Base-by-base conservation (phyloP, 1,284 basidiomycete species). In the Papiliotrema flavescens region DNA sequence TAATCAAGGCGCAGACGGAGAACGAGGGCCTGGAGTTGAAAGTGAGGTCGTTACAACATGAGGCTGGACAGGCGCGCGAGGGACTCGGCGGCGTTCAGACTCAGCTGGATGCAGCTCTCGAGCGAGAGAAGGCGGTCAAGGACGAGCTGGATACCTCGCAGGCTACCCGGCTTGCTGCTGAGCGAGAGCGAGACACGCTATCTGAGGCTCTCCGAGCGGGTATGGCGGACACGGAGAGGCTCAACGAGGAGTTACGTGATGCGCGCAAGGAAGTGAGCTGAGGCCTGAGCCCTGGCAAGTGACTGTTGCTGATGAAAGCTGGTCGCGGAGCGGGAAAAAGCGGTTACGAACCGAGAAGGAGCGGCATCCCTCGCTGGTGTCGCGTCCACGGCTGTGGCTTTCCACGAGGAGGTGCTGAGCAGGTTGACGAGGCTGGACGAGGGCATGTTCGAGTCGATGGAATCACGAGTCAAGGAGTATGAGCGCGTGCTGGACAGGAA, bases 341-440 rank as follows among this genome's bases (percentile, higher is more conserved):
- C 24, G 3, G 28, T 5, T 28, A 26, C 4, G 24, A 8, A 28
- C 14, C 9, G 34, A n/a, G 45, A n/a, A 14, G 15, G 15, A n/a
- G 24, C 45, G 6, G 23, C 5, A 13, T 32, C 26, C 6, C 42
- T 47, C 45, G 24, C 13, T 17, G 24, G 4, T 8, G 34, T 47
- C 24, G 17, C 15, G 3, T 4, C 45, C 3, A 26, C 45, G 26
- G 28, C 15, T 3, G 32, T 13, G 28, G 44, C 43, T 2, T 58
- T 62, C 52, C 54, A 60, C 15, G 60, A 60, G 17, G 58, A 64
- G 34, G 22, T 62, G 3, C 40, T 62, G 43, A 44, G 24, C 36
- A 37, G 58, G 3, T 41, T 62, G 42, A 28, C 34, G 19, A 53
- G 45, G 20, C 42, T 64, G 23, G 56, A 59, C 35, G 58, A 62